Conservation (phyloP, 345 rosid species). For the Anacardium occidentale region DNA sequence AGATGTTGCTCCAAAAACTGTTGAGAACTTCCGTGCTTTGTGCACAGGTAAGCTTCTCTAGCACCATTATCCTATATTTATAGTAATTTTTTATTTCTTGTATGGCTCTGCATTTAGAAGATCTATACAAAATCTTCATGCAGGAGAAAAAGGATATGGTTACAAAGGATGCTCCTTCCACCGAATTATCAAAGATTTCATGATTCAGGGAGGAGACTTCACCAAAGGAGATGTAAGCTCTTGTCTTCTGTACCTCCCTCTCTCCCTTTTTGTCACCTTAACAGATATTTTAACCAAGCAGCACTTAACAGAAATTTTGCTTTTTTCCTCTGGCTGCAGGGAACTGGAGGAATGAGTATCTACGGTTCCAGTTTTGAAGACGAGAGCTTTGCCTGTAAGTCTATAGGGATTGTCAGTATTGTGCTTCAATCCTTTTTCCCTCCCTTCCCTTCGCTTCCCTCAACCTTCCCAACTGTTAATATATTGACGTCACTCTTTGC, state of each 20-base stretch:
- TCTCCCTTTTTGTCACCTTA: not conserved
- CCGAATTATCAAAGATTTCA: constrained; percentile 87
- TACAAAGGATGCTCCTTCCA: constrained; percentile 88
- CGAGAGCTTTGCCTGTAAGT: constrained; percentile 76
- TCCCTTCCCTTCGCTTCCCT: too few relatives aligned
- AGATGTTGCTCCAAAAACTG: constrained; percentile 77
- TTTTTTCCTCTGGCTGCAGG: constrained; percentile 39
- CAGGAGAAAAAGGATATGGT: constrained; percentile 86
- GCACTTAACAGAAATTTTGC: constrained; percentile 13
- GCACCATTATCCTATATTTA: not conserved
- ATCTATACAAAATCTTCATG: constrained; percentile 18
- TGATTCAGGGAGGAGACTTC: constrained; percentile 98
- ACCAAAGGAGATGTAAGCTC: constrained; percentile 64
- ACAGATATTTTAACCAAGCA: constrained; percentile 8
- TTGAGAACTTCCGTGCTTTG: constrained; percentile 78
- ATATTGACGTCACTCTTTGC: constrained; percentile 5
- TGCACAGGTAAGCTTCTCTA: constrained; percentile 63
- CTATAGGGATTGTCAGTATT: constrained; percentile 8
- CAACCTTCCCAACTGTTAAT: not conserved
- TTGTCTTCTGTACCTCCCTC: constrained; percentile 12
- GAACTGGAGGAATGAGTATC: constrained; percentile 88
- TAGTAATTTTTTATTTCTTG: not conserved
- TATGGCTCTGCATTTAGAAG: constrained; percentile 12
- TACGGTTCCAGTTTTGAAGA: constrained; percentile 81
- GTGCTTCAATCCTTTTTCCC: not conserved